Evolutionary conservation across 2,329 filamentous ascomycete genomes (phyloP), one percentile per base, ranked within the genome.

Genomic region (Apiospora marii): DNA sequence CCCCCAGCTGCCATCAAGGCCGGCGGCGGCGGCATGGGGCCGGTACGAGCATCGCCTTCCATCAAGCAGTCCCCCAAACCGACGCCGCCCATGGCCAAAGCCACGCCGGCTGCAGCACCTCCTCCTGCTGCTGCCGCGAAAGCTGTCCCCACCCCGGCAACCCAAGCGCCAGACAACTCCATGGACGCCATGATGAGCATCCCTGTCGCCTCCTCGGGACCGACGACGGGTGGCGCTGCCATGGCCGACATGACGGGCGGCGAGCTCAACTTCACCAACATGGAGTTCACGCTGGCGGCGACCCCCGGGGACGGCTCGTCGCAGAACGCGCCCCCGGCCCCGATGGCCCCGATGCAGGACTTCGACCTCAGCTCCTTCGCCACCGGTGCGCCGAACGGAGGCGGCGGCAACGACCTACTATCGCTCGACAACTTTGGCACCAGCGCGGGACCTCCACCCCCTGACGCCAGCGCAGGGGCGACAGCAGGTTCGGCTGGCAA

Each of bases 221-320:
- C 37, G 7, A 22, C 67, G 5, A 72, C 67, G 49, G 74, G 72
- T 41, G 75, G 74, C 14, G 67, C 71, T n/a, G 73, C 73, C 46
- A 75, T 70, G 49, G 58, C 74, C 27, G 71, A 73, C 37, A 76
- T 75, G 68, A 68, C 72, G 24, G 79, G 81, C 67, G 78, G 83
- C n/a, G 84, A 85, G 70, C 82, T 86, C 10, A 85, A 85, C 74
- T 90, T 89, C 75, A 89, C 88, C 19, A 83, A 89, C 74, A 89
- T 89, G 87, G 84, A 87, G 48, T 90, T 90, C 74, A 85, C 86
- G 0, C 81, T 89, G 5, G 88, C 86, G 1, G 85, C 87, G 0
- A 61, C 53, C 27, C 74, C 83, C 12, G 82, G 80, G 68, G 79
- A 79, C 72, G 79, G 74, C 67, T 74, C 37, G 75, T 71, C 77